Percentiles rank a stretch among this genome's conserved stretches.
phyloP scores from a whole-genome alignment of 2,329 filamentous ascomycete genomes.

The Trichoderma gracile region DNA sequence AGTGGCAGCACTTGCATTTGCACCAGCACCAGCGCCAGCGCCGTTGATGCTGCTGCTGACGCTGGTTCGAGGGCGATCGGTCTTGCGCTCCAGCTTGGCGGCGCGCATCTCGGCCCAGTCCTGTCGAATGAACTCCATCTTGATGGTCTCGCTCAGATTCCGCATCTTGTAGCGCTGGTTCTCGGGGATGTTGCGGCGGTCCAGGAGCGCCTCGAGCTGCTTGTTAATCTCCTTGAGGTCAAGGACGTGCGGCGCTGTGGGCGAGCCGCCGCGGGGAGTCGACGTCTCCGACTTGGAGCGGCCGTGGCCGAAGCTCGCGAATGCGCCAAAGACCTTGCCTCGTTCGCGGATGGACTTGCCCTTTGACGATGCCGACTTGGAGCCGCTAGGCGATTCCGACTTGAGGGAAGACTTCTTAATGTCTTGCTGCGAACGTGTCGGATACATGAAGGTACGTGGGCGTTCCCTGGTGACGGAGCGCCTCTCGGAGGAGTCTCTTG shows the following conservation, averaged over 20 bases:
- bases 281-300: constrained; percentile 38
- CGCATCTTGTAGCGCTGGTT: constrained; percentile 95
- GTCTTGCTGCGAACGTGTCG: constrained; percentile 30
- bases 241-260: constrained; percentile 41
- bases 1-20: neutral
- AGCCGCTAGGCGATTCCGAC: constrained; percentile 37
- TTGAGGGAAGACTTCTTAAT: constrained; percentile 28
- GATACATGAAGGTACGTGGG: constrained; percentile 54
- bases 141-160: constrained; percentile 82
- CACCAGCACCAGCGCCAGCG: constrained; percentile 21
- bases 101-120: constrained; percentile 72
- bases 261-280: constrained; percentile 20
- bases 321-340: constrained; percentile 44
- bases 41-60: constrained; percentile 46
- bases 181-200: constrained; percentile 89
- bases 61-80: constrained; percentile 48
- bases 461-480: constrained; percentile 42
- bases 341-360: constrained; percentile 35
- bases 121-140: constrained; percentile 91
- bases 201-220: constrained; percentile 66
- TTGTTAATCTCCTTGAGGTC: constrained; percentile 57
- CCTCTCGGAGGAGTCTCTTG: constrained; percentile 16
- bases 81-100: constrained; percentile 47
- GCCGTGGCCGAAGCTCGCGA: constrained; percentile 43
- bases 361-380: constrained; percentile 35